phyloP scores from a whole-genome alignment of 805 yeast genomes.

The Metschnikowia similis region DNA sequence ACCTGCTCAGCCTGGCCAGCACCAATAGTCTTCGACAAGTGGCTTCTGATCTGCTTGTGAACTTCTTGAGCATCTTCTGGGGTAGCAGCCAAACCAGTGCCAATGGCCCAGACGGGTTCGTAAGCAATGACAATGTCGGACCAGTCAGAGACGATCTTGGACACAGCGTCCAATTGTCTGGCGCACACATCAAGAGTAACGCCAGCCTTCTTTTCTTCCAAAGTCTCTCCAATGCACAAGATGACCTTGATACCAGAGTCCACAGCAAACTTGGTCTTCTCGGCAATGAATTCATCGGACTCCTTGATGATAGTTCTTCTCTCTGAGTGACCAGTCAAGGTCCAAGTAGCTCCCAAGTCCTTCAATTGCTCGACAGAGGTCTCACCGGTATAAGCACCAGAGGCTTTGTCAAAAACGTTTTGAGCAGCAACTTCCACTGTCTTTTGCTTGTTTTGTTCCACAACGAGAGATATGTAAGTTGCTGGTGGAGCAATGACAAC shows the following conservation, averaged over 20 bases:
- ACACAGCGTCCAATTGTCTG: slow-evolving; percentile 86
- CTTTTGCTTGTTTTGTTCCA: slow-evolving; percentile 58
- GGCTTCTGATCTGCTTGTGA: slow-evolving; percentile 83
- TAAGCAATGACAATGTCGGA: slow-evolving; percentile 88
- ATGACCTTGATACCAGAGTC: slow-evolving; percentile 87
- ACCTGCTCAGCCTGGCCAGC: slow-evolving; percentile 66
- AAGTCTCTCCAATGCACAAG: slow-evolving; percentile 95
- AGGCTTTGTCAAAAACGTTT: slow-evolving; percentile 79
- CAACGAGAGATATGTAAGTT: slow-evolving; percentile 80
- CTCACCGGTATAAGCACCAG: slow-evolving; percentile 99
- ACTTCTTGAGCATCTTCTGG: slow-evolving; percentile 97
- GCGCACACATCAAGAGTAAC: slow-evolving; percentile 81
- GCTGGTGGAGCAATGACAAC: slow-evolving; percentile 97
- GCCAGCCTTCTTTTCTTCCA: slow-evolving; percentile 90
- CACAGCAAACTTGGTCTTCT: slow-evolving; percentile 90
- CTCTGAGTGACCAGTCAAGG: slow-evolving; percentile 96
- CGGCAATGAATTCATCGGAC: slow-evolving; percentile 85
- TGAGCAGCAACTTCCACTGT: slow-evolving; percentile 86
- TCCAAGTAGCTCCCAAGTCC: slow-evolving; percentile 93
- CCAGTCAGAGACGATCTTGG: slow-evolving; percentile 84
- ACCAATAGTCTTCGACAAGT: slow-evolving; percentile 74
- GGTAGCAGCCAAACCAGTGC: slow-evolving; percentile 98
- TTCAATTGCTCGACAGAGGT: slow-evolving; percentile 81
- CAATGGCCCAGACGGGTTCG: slow-evolving; percentile 99
- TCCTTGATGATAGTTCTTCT: slow-evolving; percentile 93